A percentile compares a stretch with the other conserved stretches of the same genome.
Evolutionary conservation across 352 stramenopile genomes (phyloP).

Genomic region (Pythium pyrilobum): DNA sequence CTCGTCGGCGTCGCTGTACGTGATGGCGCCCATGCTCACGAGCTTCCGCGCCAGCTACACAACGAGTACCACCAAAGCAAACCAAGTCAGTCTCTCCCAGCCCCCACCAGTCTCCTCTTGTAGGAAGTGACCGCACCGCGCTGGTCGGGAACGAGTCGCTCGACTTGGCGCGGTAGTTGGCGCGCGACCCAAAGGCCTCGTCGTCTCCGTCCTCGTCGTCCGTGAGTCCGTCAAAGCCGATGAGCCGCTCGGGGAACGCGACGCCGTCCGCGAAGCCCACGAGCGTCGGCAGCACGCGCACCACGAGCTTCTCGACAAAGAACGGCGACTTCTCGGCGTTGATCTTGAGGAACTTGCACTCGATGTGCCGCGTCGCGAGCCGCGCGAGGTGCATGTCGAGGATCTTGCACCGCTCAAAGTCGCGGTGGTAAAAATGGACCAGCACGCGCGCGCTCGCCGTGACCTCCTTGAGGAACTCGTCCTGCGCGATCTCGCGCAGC

Average conservation of each 20-base stretch:
- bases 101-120: neutral
- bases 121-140: slow-evolving; percentile 30
- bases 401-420: slow-evolving; percentile 97
- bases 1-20: slow-evolving; percentile 37
- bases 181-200: slow-evolving; percentile 31
- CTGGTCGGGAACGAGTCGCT: slow-evolving; percentile 59
- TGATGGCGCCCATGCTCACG: slow-evolving; percentile 52
- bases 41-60: slow-evolving; percentile 54
- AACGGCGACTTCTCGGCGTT: slow-evolving; percentile 95
- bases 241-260: slow-evolving; percentile 83
- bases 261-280: slow-evolving; percentile 92
- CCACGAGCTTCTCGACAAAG: slow-evolving; percentile 91
- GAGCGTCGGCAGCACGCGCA: slow-evolving; percentile 92
- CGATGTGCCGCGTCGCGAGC: slow-evolving; percentile 62
- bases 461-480: slow-evolving; percentile 95
- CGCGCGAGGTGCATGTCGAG: slow-evolving; percentile 90
- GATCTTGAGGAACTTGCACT: slow-evolving; percentile 95
- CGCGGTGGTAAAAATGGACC: slow-evolving; percentile 96
- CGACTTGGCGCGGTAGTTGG: slow-evolving; percentile 33
- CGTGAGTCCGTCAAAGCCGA: slow-evolving; percentile 92
- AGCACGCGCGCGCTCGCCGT: slow-evolving; percentile 79
- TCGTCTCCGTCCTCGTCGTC: slow-evolving; percentile 60
- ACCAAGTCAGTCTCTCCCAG: neutral
- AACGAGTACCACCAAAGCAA: neutral
- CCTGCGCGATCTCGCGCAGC: slow-evolving; percentile 90